phyloP scores from a whole-genome alignment of 83 land plant species.

The Picea engelmannii region DNA sequence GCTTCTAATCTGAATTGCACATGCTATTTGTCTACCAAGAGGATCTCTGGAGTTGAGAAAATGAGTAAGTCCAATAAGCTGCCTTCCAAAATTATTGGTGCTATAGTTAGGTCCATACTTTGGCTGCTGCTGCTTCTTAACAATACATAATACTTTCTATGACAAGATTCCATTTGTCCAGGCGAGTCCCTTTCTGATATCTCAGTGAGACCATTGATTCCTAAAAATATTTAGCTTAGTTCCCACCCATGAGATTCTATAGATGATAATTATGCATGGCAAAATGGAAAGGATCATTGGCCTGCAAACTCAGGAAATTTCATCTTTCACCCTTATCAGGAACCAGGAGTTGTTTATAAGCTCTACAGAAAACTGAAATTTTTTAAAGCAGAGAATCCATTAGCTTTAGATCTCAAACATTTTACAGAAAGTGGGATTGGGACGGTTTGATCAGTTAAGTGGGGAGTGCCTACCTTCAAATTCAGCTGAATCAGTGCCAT shows the following conservation, averaged over 20 bases:
- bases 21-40: neutral
- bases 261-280: neutral
- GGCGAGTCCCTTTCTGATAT: neutral
- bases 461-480: constrained; percentile 57
- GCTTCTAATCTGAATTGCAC: neutral
- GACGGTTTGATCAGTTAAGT: neutral
- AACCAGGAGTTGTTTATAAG: neutral
- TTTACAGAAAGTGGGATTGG: neutral
- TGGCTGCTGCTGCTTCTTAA: neutral
- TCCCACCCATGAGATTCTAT: neutral
- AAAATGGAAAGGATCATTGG: neutral
- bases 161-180: neutral
- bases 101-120: neutral
- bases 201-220: neutral
- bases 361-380: neutral
- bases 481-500: constrained; percentile 72
- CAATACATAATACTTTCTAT: neutral
- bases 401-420: neutral
- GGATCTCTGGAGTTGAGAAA: neutral
- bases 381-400: neutral
- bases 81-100: neutral
- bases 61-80: neutral
- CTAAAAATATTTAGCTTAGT: neutral
- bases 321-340: neutral
- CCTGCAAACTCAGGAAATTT: neutral